These are phyloP conservation scores for Phalaenopsis equestris DNA, from an alignment of 106 monocot genomes.

Conservation along the genomic window DNA sequence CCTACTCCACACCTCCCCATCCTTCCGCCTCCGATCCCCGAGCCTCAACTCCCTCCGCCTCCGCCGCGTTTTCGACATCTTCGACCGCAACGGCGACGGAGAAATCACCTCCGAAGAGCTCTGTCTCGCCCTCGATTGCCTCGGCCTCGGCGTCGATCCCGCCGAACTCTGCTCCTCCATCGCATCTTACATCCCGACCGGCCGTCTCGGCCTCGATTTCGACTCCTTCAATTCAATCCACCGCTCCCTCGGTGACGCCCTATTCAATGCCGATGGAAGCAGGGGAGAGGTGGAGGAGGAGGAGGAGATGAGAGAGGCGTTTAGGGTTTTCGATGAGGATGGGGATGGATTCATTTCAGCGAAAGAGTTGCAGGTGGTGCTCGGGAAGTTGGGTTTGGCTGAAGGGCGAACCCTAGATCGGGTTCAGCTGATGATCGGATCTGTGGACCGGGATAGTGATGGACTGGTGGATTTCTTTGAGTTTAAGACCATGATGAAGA, in stretches of 20 bases:
- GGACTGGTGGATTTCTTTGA: conserved; percentile 54
- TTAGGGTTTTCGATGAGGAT: conserved; percentile 68
- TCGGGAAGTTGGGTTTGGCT: conserved; percentile 53
- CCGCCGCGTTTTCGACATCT: conserved; percentile 65
- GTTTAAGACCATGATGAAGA: conserved; percentile 61
- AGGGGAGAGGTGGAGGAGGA: conserved; percentile 16
- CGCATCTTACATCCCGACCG: conserved; percentile 15
- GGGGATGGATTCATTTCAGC: conserved; percentile 72
- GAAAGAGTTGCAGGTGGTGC: conserved; percentile 55
- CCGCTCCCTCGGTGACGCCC: neutral
- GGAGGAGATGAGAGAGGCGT: conserved; percentile 58
- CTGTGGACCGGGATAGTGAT: conserved; percentile 42
- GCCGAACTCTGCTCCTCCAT: conserved; percentile 6
- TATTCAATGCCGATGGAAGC: conserved; percentile 15
- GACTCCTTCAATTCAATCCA: conserved; percentile 18
- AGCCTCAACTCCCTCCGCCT: conserved; percentile 65
- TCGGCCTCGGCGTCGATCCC: conserved; percentile 17
- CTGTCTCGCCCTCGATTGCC: conserved; percentile 4
- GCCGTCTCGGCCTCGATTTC: conserved; percentile 18
- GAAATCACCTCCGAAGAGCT: conserved; percentile 10
- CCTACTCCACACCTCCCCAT: conserved; percentile 13
- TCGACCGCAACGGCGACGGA: conserved; percentile 46
- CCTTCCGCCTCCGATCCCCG: conserved; percentile 46
- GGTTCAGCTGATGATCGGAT: conserved; percentile 56
- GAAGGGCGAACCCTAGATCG: conserved; percentile 27